A percentile compares a stretch with the other conserved stretches of the same genome.
These are phyloP conservation scores for Lepidopterella palustris DNA, from an alignment of 495 filamentous ascomycete species.

Conservation along the genomic window DNA sequence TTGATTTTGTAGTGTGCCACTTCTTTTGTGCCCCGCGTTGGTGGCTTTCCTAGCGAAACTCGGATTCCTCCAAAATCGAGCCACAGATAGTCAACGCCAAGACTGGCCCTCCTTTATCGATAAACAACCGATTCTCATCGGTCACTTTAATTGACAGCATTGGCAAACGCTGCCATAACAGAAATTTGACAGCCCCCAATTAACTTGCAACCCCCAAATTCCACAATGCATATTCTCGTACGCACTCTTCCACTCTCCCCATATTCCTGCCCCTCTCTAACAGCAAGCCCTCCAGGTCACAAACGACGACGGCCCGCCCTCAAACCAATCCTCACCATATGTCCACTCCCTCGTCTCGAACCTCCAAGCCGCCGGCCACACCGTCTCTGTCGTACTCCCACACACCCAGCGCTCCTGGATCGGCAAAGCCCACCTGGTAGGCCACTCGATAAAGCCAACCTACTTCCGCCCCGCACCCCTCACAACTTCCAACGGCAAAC, in stretches of 20 bases:
- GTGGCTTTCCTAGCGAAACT: too few species aligned
- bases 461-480: constrained; percentile 66
- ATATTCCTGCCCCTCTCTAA: neutral
- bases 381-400: constrained; percentile 82
- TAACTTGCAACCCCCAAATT: neutral
- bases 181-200: neutral
- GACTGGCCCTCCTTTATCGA: too few species aligned
- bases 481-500: constrained; percentile 40
- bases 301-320: constrained; percentile 96
- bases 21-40: too few species aligned
- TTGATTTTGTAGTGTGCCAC: too few species aligned
- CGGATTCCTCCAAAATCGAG: too few species aligned
- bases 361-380: constrained; percentile 71
- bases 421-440: constrained; percentile 91
- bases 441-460: constrained; percentile 74
- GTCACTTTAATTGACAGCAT: too few species aligned
- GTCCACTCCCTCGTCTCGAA: constrained; percentile 75
- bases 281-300: constrained; percentile 47
- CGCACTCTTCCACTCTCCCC: neutral
- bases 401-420: constrained; percentile 95
- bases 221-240: constrained; percentile 28
- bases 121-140: too few species aligned
- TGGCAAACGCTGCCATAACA: neutral
- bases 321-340: constrained; percentile 84
- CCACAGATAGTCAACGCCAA: too few species aligned